These are phyloP conservation scores for Penicillium nordicum DNA, from an alignment of 2,329 filamentous ascomycete species.

Conservation along the genomic window DNA sequence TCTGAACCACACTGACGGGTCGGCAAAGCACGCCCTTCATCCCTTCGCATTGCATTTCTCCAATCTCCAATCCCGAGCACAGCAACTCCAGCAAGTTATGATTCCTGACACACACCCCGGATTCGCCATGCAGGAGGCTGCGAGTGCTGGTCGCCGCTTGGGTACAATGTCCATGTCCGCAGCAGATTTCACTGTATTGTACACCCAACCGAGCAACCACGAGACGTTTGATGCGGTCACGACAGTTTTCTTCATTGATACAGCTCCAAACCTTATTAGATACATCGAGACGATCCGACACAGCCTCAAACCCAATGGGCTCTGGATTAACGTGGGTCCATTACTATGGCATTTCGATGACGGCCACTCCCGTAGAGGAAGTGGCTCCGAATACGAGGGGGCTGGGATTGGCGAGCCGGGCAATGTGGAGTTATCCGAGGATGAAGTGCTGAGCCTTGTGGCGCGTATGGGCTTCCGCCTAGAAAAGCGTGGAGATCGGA, in stretches of 20 bases:
- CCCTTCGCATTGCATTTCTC: conserved; percentile 88
- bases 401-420: conserved; percentile 80
- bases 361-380: conserved; percentile 25
- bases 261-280: conserved; percentile 84
- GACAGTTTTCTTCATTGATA: conserved; percentile 95
- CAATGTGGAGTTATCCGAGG: conserved; percentile 82
- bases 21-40: conserved; percentile 67
- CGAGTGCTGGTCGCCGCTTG: conserved; percentile 28
- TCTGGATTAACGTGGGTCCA: conserved; percentile 88
- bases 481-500: conserved; percentile 60
- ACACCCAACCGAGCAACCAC: conserved; percentile 61
- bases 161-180: conserved; percentile 89
- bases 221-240: conserved; percentile 75
- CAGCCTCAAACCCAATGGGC: conserved; percentile 71
- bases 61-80: conserved; percentile 69
- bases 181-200: conserved; percentile 87
- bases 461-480: conserved; percentile 73
- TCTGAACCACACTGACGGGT: conserved; percentile 52
- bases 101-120: conserved; percentile 80
- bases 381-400: conserved; percentile 23
- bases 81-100: conserved; percentile 70
- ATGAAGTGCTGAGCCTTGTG: conserved; percentile 78
- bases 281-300: conserved; percentile 81
- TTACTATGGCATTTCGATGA: conserved; percentile 95
- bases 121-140: conserved; percentile 47